phyloP scores from a whole-genome alignment of 73 alveolate genomes.

The Paraurostyla sp. region DNA sequence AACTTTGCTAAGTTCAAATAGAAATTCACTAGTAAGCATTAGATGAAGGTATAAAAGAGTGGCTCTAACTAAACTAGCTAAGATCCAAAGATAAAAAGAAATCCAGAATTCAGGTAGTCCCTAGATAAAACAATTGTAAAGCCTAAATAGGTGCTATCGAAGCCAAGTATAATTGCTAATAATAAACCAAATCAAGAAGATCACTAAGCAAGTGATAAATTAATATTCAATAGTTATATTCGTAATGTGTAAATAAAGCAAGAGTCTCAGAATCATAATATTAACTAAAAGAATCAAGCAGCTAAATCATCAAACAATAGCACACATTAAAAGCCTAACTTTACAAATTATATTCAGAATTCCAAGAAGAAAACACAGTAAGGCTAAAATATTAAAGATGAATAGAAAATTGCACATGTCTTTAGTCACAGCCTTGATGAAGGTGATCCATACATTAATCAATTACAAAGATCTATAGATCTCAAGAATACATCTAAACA shows the following conservation, averaged over 20 bases:
- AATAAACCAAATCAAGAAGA: not conserved
- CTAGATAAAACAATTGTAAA: not conserved
- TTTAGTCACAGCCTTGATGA: not conserved
- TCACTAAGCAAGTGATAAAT: not conserved
- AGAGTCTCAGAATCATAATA: no score
- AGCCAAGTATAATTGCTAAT: not conserved
- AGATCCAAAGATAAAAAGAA: constrained; percentile 2
- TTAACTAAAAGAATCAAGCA: no score
- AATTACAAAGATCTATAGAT: not conserved
- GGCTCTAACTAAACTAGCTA: not conserved
- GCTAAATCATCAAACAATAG: no score
- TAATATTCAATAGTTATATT: no score
- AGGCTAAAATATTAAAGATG: not conserved
- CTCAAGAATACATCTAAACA: not conserved
- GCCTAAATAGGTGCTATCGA: not conserved
- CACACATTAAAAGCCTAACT: no score
- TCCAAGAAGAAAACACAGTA: not conserved
- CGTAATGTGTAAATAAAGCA: no score
- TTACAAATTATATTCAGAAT: not conserved
- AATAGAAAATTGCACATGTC: not conserved
- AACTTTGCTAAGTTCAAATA: constrained; percentile 4
- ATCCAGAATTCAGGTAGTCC: not conserved
- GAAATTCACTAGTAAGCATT: constrained; percentile 12
- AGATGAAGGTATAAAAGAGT: not conserved
- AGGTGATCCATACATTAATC: not conserved